Evolutionary conservation across 2,329 filamentous ascomycete species (phyloP), one percentile per base, ranked within the genome.

Genomic region (Aspergillus japonicus): DNA sequence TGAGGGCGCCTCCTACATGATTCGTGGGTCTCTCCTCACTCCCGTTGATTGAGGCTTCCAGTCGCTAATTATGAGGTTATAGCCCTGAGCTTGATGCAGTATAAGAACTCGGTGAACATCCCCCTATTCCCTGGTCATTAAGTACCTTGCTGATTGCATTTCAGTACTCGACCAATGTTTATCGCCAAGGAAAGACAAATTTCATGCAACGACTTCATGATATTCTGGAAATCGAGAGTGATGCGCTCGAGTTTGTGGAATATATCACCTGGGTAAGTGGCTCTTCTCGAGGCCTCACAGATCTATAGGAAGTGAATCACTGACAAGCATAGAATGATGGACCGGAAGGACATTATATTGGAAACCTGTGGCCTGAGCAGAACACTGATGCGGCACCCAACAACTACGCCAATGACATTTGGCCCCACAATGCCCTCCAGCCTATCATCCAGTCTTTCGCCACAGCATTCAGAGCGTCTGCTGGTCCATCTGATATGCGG

Each of bases 261-360:
- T 64, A 78, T 4, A 74, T 76, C 50, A 77, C 74, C 14, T 79
- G 77, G 26, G 26, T 29, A 29, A 29, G 2, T 29, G 10, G 26
- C 26, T 29, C 24, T 29, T 29, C 26, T 7, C 1, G 26, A 29
- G 26, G 76, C 42, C 49, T 8, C 2, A 49, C 8, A 8, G 2
- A 24, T 14, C 5, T 49, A 49, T 11, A 14, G n/a, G 21, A 24
- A 3, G 14, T 21, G 8, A 24, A 21, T 24, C 12, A 21, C 47
- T 49, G 19, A 49, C 47, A 24, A 24, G 47, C 8, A 35, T 12
- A 56, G 54, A 78, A 79, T 52, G 77, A 79, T 53, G 74, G 69
- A 0, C 75, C 75, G 2, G 76, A 78, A 55, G 66, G 66, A 11
- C 76, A 78, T 60, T 78, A 79, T 55, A 73, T 79, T 60, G 77